Base-by-base conservation (phyloP, 345 rosid species). In the Rhodomyrtus tomentosa region DNA sequence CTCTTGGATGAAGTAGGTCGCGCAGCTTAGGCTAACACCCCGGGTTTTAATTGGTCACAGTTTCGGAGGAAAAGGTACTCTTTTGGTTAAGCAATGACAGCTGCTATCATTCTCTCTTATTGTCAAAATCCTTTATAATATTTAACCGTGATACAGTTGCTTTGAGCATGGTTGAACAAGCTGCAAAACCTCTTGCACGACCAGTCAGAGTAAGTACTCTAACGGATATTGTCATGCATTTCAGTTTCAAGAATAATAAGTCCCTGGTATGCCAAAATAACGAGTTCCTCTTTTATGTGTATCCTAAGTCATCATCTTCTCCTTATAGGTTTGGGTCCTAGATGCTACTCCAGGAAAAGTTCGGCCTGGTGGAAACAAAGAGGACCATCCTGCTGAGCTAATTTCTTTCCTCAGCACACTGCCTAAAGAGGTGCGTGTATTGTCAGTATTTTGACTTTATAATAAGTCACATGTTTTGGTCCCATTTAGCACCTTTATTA, bases 281-380 rank as follows among this genome's bases (percentile, higher is more conserved):
- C n/a, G 32, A 52, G 25, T 50, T 81, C 24, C 55, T 48, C 40
- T 50, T 81, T 24, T 15, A 81, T n/a, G 22, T 50, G 32, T 32
- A 18, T 32, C 24, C 20, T 68, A 32, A 15, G 7, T 72, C 20
- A n/a, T 79, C 53, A 48, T 84, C 54, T 50, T 80, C 54, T 76
- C 76, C 51, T 55, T 83, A 3, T 55, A 96, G 99, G 98, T 91
- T 82, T 96, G 99, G 99, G 96, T 94, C 84, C 90, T 96, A 85
- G 99, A 96, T 93, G 95, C 99, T 81, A 96, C 97, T 86, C 99
- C 99, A 85, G 99, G 99, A 84, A 94, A 93, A 90, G 98, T 95
- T 81, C 89, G 93, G 82, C 94, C 96, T 82, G 97, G 96, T 88
- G 93, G 93, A 88, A 93, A 93, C 89, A 95, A 95, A 82, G 98